Conservation (phyloP, 441 rosid genomes). For the Aquilaria agallochum region DNA sequence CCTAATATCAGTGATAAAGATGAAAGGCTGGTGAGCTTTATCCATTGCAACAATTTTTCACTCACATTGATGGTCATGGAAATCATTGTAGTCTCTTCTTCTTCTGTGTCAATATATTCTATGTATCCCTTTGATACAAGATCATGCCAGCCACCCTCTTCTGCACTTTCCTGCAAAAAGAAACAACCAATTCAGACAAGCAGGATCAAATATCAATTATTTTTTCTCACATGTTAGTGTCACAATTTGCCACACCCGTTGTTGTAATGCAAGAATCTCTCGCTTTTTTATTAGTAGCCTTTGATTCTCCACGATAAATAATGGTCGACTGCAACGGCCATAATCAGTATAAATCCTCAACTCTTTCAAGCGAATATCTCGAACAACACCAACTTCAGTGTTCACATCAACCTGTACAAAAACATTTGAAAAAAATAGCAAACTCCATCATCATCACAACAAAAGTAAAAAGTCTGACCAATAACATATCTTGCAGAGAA, state of each 20-base stretch:
- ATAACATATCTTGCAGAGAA: too few species aligned
- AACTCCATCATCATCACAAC: too few species aligned
- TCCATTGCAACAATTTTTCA: slow-evolving; percentile 8
- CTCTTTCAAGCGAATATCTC: slow-evolving; percentile 91
- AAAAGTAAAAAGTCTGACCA: too few species aligned
- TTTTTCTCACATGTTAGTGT: too few species aligned
- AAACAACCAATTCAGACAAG: slow-evolving; percentile 12
- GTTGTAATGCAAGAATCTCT: slow-evolving; percentile 83
- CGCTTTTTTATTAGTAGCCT: slow-evolving; percentile 86
- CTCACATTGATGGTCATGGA: slow-evolving; percentile 99
- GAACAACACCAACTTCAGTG: slow-evolving; percentile 96
- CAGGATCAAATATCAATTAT: too few species aligned
- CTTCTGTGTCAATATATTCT: slow-evolving; percentile 96
- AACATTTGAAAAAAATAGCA: too few species aligned
- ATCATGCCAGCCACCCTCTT: slow-evolving; percentile 97
- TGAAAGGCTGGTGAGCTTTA: not conserved
- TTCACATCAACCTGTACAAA: slow-evolving; percentile 83
- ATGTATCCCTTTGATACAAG: slow-evolving; percentile 84
- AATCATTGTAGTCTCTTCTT: slow-evolving; percentile 99
- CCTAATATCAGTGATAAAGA: slow-evolving; percentile 3
- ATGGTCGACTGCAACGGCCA: slow-evolving; percentile 98
- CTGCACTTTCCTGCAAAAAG: slow-evolving; percentile 59
- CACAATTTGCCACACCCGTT: slow-evolving; percentile 49
- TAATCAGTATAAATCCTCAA: slow-evolving; percentile 93
- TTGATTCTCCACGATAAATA: slow-evolving; percentile 94